Conservation (phyloP, 352 stramenopile species). For the Phytophthora pinifolia region DNA sequence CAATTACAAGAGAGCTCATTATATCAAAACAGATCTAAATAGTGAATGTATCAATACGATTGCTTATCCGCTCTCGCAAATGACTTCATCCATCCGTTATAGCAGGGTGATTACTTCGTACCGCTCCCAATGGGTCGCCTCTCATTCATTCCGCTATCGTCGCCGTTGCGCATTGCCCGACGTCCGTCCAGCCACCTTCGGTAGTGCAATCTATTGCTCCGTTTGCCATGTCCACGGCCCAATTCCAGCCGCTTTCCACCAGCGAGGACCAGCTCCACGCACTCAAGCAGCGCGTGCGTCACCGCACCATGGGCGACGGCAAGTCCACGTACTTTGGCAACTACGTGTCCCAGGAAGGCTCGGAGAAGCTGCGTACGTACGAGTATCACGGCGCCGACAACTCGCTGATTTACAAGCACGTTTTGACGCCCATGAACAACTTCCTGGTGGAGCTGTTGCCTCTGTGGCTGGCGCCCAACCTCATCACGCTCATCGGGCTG, state of each 20-base stretch:
- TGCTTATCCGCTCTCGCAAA: too few relatives aligned
- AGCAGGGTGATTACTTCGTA: neutral
- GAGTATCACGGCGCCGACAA: conserved; percentile 87
- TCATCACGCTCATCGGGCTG: conserved; percentile 79
- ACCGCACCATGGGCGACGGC: conserved; percentile 63
- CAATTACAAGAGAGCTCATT: neutral
- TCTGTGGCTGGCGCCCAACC: conserved; percentile 80
- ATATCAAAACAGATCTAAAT: too few relatives aligned
- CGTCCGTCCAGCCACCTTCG: too few relatives aligned
- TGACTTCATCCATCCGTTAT: neutral
- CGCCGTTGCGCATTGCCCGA: neutral
- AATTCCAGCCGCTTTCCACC: conserved; percentile 11
- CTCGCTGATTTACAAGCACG: conserved; percentile 86
- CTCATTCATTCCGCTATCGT: conserved; percentile 24
- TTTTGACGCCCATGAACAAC: conserved; percentile 89
- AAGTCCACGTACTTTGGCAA: conserved; percentile 90
- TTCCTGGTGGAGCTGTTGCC: conserved; percentile 73
- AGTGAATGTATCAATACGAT: too few relatives aligned
- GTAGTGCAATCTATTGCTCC: too few relatives aligned
- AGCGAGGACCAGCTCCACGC: conserved; percentile 30
- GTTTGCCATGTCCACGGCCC: conserved; percentile 15
- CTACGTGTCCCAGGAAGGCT: conserved; percentile 85
- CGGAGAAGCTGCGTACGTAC: conserved; percentile 84
- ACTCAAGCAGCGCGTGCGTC: conserved; percentile 70
- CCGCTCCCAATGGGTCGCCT: conserved; percentile 3